These are phyloP conservation scores for Tetracladium maxilliforme DNA, from an alignment of 2,329 filamentous ascomycete genomes.

Conservation along the genomic window DNA sequence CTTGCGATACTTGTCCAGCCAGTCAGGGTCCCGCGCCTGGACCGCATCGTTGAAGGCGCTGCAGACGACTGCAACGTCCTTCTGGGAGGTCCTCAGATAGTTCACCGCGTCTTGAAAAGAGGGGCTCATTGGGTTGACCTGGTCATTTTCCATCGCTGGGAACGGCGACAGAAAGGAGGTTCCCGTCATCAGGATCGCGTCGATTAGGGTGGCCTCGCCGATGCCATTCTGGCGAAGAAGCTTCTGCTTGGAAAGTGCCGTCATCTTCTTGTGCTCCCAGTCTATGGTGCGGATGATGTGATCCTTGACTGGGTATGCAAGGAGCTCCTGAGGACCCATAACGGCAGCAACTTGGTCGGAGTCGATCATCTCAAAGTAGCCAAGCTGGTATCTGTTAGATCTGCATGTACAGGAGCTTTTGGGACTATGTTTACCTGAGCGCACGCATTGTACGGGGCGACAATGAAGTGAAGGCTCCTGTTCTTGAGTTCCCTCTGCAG, in stretches of 20 bases:
- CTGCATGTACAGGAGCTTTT: conserved; percentile 3
- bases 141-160: conserved; percentile 54
- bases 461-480: conserved; percentile 58
- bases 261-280: conserved; percentile 53
- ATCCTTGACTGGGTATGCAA: conserved; percentile 74
- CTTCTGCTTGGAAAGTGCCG: conserved; percentile 46
- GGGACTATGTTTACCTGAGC: conserved; percentile 50
- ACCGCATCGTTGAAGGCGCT: conserved; percentile 68
- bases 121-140: conserved; percentile 31
- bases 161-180: conserved; percentile 68
- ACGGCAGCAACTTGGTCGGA: conserved; percentile 59
- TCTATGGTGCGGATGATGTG: conserved; percentile 49
- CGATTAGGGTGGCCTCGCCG: conserved; percentile 60
- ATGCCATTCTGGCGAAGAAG: conserved; percentile 56
- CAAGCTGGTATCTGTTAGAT: conserved; percentile 36
- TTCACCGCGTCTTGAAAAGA: conserved; percentile 66
- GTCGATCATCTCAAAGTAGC: conserved; percentile 58
- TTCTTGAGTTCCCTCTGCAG: conserved; percentile 61
- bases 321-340: conserved; percentile 71
- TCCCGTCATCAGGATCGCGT: conserved; percentile 71
- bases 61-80: conserved; percentile 59
- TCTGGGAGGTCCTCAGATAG: conserved; percentile 56
- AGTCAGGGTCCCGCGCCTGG: conserved; percentile 54
- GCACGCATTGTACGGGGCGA: conserved; percentile 77
- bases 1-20: conserved; percentile 76